phyloP scores from a whole-genome alignment of 495 filamentous ascomycete species.

The Hypomontagnella submonticulosa region DNA sequence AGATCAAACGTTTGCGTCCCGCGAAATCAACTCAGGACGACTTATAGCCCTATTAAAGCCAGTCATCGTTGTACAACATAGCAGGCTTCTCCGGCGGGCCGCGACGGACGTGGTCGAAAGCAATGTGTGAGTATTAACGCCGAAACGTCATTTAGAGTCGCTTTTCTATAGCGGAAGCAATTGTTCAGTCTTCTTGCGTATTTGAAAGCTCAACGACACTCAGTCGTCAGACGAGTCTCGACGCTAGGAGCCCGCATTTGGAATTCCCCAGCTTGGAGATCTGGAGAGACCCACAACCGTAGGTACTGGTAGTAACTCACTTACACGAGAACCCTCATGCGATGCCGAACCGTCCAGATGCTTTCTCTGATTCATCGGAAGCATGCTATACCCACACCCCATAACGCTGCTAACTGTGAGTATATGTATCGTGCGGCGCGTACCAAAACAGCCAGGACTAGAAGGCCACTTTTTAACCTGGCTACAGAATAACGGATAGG shows the following conservation, averaged over 20 bases:
- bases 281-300: constrained; percentile 8
- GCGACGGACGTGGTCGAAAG: constrained; percentile 23
- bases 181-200: no score
- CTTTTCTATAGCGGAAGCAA: background rate
- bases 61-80: constrained; percentile 38
- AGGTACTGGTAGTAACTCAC: no score
- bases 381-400: constrained; percentile 6
- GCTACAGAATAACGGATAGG: no score
- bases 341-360: constrained; percentile 12
- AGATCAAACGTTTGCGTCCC: constrained; percentile 9
- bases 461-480: no score
- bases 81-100: constrained; percentile 24
- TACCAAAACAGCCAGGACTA: no score
- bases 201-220: constrained; percentile 13
- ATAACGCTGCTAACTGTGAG: background rate
- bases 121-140: constrained; percentile 10
- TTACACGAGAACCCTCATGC: constrained; percentile 23
- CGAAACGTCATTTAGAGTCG: constrained; percentile 19
- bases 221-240: no score
- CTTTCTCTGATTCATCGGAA: constrained; percentile 13
- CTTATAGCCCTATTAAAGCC: constrained; percentile 1
- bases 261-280: constrained; percentile 14
- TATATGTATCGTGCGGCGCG: constrained; percentile 1
- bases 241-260: background rate
- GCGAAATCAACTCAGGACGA: constrained; percentile 17